Conservation (phyloP, 768 basidiomycete genomes). For the Phylloporus rhodoxanthus region DNA sequence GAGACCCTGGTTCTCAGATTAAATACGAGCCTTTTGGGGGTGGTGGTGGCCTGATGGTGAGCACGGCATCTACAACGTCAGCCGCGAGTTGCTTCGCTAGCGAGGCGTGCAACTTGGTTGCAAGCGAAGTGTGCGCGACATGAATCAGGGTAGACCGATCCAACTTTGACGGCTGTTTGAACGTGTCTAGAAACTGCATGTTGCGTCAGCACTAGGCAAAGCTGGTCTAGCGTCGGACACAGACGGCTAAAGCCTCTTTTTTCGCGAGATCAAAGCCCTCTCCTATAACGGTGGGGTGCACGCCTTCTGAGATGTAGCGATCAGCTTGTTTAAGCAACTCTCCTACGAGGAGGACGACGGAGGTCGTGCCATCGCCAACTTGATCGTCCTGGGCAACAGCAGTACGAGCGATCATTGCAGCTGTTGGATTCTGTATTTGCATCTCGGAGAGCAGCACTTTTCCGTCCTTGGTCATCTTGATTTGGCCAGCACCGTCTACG, state of each 20-base stretch:
- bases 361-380: conserved; percentile 98
- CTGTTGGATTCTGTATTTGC: conserved; percentile 99
- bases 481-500: conserved; percentile 95
- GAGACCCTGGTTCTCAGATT: conserved; percentile 24
- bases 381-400: conserved; percentile 99
- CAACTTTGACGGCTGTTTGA: conserved; percentile 70
- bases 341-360: conserved; percentile 92
- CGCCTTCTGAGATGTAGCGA: conserved; percentile 95
- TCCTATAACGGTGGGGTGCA: conserved; percentile 92
- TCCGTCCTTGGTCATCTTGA: conserved; percentile 99
- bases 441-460: conserved; percentile 98
- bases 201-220: conserved; percentile 19
- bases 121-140: conserved; percentile 91
- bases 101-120: conserved; percentile 80
- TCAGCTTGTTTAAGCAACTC: conserved; percentile 96
- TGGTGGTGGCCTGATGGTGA: conserved; percentile 72
- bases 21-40: conserved; percentile 49
- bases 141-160: conserved; percentile 90
- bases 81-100: conserved; percentile 86
- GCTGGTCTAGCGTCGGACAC: conserved; percentile 29
- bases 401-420: conserved; percentile 97
- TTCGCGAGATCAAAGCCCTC: conserved; percentile 97
- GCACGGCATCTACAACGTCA: conserved; percentile 92
- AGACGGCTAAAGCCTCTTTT: conserved; percentile 83
- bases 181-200: conserved; percentile 82